These are phyloP conservation scores for Puccinia triticina DNA, from an alignment of 1,284 basidiomycete genomes.

Conservation along the genomic window DNA sequence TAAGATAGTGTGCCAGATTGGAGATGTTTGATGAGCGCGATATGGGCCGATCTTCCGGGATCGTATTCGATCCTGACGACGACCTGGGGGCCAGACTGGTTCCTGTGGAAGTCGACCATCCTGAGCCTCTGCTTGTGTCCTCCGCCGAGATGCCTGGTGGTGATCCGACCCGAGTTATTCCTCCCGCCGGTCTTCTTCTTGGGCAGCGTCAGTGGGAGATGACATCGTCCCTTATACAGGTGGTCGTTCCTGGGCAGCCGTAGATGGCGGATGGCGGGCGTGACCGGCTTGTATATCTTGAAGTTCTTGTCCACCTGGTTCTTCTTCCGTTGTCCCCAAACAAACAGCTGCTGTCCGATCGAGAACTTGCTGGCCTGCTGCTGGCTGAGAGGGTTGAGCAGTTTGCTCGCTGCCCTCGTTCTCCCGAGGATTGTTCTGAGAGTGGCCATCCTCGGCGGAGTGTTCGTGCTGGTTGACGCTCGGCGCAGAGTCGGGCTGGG, in stretches of 20 bases:
- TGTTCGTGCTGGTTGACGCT: neutral
- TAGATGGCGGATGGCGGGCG: slow-evolving; percentile 74
- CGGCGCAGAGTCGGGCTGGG: neutral
- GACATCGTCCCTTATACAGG: slow-evolving; percentile 78
- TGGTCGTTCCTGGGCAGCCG: slow-evolving; percentile 78
- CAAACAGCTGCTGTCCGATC: neutral
- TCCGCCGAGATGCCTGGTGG: slow-evolving; percentile 85
- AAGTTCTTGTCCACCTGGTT: slow-evolving; percentile 45
- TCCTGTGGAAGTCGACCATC: slow-evolving; percentile 81
- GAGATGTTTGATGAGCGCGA: slow-evolving; percentile 75
- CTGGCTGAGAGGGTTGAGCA: neutral
- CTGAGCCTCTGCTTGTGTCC: slow-evolving; percentile 87
- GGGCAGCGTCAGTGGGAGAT: slow-evolving; percentile 80
- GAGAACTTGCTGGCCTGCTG: neutral
- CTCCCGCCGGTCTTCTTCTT: slow-evolving; percentile 84
- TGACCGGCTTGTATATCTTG: slow-evolving; percentile 48
- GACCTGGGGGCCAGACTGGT: slow-evolving; percentile 76
- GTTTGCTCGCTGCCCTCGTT: neutral
- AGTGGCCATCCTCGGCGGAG: neutral
- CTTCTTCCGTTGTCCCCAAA: slow-evolving; percentile 40
- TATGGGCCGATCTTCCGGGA: slow-evolving; percentile 88
- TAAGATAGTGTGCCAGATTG: slow-evolving; percentile 66
- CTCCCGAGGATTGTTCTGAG: neutral
- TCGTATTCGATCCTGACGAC: slow-evolving; percentile 96
- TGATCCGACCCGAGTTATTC: slow-evolving; percentile 77